Evolutionary conservation across 2,329 filamentous ascomycete species (phyloP), one percentile per base, ranked within the genome.

Genomic region (Exutisphaerella laricina): DNA sequence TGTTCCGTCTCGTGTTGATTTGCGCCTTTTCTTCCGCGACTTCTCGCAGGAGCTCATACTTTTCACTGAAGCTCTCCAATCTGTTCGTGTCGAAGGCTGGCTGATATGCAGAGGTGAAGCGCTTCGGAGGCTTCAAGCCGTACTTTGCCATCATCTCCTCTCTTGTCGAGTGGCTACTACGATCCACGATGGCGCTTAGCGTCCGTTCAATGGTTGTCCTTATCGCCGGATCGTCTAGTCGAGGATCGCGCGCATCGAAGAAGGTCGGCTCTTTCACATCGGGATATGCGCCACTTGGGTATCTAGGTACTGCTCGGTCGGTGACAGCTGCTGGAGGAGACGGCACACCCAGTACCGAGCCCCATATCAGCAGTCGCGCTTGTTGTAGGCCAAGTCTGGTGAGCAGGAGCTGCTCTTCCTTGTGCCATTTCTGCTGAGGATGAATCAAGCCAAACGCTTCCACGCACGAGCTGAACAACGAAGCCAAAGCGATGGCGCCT

Each of bases 401-500:
- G 20, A 71, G 60, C 16, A 67, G 61, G 16, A 70, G 60, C 47
- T 69, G 68, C 48, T 73, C 69, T 10, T 60, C 58, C 45, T 63
- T 65, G 29, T 69, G 63, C 51, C 64, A 66, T 45, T 68, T 62
- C 35, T 67, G 66, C 35, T 59, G 57, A 1, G 68, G 65, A 42
- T 70, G 65, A 42, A 73, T 67, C 18, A 69, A 60, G 26, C 67
- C 67, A 57, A 72, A 71, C 17, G 66, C 67, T 51, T 72, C 70
- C 31, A 71, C 68, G 46, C 68, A 71, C 33, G 64, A 66, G 54
- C 67, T 69, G 63, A 72, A 72, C 22, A 70, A 63, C 20, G 58
- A 64, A 17, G 69, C 68, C 9, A 72, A 64, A 5, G 65, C 64
- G 36, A 68, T 57, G 28, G 68, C 67, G 40, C 66, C 63, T 21